phyloP scores from a whole-genome alignment of 2,329 filamentous ascomycete species.

The Aspergillus fumigatus region DNA sequence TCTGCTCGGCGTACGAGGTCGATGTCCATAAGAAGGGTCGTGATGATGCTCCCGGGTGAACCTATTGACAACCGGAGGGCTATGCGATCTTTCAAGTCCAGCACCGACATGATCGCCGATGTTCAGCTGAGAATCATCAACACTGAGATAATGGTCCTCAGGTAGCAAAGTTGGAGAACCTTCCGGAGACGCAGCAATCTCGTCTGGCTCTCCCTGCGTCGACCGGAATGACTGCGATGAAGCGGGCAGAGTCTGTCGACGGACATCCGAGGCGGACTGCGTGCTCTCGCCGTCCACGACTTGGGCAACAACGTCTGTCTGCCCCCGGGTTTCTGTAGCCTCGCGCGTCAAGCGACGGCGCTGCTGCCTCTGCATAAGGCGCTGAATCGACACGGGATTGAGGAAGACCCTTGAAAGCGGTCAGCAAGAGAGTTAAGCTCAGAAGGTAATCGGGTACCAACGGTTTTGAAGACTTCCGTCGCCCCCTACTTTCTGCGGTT shows the following conservation, averaged over 20 bases:
- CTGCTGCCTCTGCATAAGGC: conserved; percentile 10
- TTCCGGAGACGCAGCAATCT: conserved; percentile 8
- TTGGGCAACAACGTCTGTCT: conserved; percentile 8
- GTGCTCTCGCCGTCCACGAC: neutral
- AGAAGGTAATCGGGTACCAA: conserved; percentile 4
- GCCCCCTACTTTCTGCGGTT: neutral
- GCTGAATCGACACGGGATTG: conserved; percentile 8
- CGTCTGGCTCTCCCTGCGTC: neutral
- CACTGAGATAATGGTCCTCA: conserved; percentile 8
- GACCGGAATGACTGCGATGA: neutral
- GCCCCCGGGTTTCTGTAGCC: conserved; percentile 2
- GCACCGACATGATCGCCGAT: conserved; percentile 7
- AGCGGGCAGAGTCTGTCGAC: conserved; percentile 7
- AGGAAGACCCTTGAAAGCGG: conserved; percentile 10
- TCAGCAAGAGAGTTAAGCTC: neutral
- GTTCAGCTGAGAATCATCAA: conserved; percentile 11
- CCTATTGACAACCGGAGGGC: conserved; percentile 8
- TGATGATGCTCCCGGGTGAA: neutral
- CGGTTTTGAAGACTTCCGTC: conserved; percentile 14
- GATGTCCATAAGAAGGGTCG: neutral
- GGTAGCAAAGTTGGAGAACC: conserved; percentile 7
- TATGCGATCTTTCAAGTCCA: conserved; percentile 14
- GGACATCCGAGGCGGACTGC: neutral
- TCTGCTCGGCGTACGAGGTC: neutral
- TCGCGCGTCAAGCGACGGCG: neutral